Percentiles rank a stretch among this genome's conserved stretches.
These are phyloP conservation scores for Phytopythium litorale DNA, from an alignment of 352 stramenopile species.

Conservation along the genomic window DNA sequence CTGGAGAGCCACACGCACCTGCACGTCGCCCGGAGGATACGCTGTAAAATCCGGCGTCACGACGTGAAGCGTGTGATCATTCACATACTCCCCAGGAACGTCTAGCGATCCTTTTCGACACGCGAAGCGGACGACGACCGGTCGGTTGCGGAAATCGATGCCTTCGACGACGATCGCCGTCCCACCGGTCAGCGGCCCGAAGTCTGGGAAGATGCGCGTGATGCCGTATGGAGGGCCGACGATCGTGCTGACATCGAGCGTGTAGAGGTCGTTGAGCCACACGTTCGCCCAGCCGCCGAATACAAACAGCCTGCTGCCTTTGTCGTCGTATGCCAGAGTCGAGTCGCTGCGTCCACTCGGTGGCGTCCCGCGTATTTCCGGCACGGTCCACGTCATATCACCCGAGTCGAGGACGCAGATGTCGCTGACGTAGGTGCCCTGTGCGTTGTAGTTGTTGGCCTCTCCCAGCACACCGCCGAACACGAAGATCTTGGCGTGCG, in stretches of 20 bases:
- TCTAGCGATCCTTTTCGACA: constrained; percentile 90
- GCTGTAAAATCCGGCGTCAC: constrained; percentile 89
- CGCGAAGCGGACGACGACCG: constrained; percentile 87
- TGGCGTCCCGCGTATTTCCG: constrained; percentile 71
- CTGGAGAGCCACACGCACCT: constrained; percentile 90
- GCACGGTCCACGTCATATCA: constrained; percentile 86
- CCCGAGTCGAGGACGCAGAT: constrained; percentile 92
- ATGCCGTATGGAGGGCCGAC: constrained; percentile 96
- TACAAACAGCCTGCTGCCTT: constrained; percentile 87
- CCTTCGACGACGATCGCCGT: constrained; percentile 86
- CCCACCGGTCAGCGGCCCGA: constrained; percentile 91
- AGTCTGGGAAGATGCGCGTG: constrained; percentile 83
- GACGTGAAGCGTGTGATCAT: constrained; percentile 87
- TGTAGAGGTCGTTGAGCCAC: constrained; percentile 92
- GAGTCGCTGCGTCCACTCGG: constrained; percentile 90
- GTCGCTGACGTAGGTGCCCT: constrained; percentile 86
- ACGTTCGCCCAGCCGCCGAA: constrained; percentile 96
- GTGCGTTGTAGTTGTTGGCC: constrained; percentile 80
- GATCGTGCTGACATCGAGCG: constrained; percentile 92
- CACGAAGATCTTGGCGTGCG: constrained; percentile 95
- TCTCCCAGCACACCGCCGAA: constrained; percentile 95
- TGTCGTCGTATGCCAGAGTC: constrained; percentile 93
- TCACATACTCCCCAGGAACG: constrained; percentile 83
- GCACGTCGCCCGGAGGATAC: constrained; percentile 80
- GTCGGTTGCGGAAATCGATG: constrained; percentile 89